phyloP scores from a whole-genome alignment of 768 basidiomycete species.

The Boletus rufocinnamomeus region DNA sequence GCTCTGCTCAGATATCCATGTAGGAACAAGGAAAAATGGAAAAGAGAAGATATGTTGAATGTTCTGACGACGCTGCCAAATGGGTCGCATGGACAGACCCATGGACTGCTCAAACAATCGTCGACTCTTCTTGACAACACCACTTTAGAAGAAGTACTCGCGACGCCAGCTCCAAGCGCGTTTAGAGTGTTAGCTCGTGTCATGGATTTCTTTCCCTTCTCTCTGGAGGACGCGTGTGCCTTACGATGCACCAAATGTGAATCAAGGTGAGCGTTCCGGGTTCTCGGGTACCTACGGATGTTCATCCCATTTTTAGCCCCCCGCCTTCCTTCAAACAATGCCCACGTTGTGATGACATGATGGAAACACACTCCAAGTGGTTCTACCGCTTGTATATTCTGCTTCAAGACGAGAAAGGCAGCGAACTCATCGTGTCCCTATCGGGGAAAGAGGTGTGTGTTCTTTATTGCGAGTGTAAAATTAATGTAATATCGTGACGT shows the following conservation, averaged over 20 bases:
- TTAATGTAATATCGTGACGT: not conserved
- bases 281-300: not conserved
- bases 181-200: conserved; percentile 51
- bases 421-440: conserved; percentile 47
- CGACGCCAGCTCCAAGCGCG: conserved; percentile 35
- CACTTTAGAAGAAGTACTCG: conserved; percentile 42
- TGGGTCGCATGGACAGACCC: conserved; percentile 6
- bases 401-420: conserved; percentile 51
- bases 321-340: conserved; percentile 46
- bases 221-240: conserved; percentile 48
- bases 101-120: not conserved
- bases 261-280: conserved; percentile 40
- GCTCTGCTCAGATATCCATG: conserved; percentile 1
- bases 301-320: conserved; percentile 39
- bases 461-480: not conserved
- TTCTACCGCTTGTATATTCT: conserved; percentile 51
- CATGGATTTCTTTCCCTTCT: conserved; percentile 56
- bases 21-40: conserved; percentile 39
- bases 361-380: conserved; percentile 49
- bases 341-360: conserved; percentile 52
- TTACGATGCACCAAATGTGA: conserved; percentile 56
- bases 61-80: not conserved
- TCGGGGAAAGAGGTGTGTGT: conserved; percentile 46
- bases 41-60: conserved; percentile 24
- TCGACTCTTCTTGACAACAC: conserved; percentile 4